Evolutionary conservation across 768 basidiomycete genomes (phyloP).

Genomic region (Pluteus cervinus): DNA sequence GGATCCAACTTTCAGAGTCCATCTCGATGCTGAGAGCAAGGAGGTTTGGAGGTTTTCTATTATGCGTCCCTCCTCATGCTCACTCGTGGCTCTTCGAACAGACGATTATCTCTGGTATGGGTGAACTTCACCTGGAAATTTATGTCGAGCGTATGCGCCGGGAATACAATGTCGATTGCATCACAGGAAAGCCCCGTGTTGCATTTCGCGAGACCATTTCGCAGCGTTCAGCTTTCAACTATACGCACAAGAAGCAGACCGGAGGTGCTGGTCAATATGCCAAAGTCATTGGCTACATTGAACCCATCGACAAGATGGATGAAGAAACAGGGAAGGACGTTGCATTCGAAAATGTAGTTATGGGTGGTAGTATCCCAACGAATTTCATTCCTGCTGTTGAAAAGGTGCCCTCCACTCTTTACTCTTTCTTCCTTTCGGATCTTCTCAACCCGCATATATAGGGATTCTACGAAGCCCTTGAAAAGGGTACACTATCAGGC

Average conservation of each 20-base stretch:
- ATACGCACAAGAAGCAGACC: conserved; percentile 97
- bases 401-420: conserved; percentile 49
- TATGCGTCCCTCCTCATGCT: neutral
- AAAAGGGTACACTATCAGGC: conserved; percentile 86
- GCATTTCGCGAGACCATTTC: conserved; percentile 96
- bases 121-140: conserved; percentile 96
- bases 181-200: conserved; percentile 93
- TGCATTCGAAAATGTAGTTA: conserved; percentile 81
- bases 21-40: conserved; percentile 89
- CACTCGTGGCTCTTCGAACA: conserved; percentile 19
- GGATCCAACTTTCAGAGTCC: conserved; percentile 97
- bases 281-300: conserved; percentile 84
- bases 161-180: conserved; percentile 91
- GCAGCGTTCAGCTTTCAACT: conserved; percentile 73
- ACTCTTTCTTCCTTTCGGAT: neutral
- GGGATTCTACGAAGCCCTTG: conserved; percentile 94
- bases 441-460: conserved; percentile 20
- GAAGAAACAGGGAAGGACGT: conserved; percentile 76
- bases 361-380: conserved; percentile 88
- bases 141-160: conserved; percentile 99
- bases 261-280: conserved; percentile 98
- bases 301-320: conserved; percentile 76
- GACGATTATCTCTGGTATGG: conserved; percentile 99
- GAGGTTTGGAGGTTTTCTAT: conserved; percentile 50
- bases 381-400: conserved; percentile 94